phyloP scores from a whole-genome alignment of 2,329 filamentous ascomycete genomes.

The Xylaria sp. region DNA sequence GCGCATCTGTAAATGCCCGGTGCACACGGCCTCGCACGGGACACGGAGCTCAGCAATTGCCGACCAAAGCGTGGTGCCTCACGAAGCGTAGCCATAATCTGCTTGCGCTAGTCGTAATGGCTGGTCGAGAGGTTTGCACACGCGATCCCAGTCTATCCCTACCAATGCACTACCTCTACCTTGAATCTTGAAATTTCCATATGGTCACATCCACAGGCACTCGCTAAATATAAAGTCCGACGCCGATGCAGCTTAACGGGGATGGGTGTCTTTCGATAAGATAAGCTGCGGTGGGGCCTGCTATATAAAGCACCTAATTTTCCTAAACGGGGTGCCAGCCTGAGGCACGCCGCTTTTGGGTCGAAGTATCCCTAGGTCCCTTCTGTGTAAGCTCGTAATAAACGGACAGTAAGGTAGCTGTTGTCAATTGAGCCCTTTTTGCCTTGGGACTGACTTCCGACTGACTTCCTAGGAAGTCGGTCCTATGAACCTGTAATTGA shows the following conservation, averaged over 20 bases:
- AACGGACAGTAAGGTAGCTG: no score
- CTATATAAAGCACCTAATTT: no score
- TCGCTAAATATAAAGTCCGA: constrained; percentile 40
- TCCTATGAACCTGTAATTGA: no score
- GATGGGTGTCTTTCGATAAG: constrained; percentile 9
- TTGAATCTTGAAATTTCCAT: constrained; percentile 36
- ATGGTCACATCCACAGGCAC: constrained; percentile 4
- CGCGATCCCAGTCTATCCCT: constrained; percentile 16
- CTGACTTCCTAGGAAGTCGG: no score
- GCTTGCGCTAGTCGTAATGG: constrained; percentile 20
- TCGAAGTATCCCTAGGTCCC: no score
- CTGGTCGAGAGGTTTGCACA: constrained; percentile 11
- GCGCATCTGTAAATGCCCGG: constrained; percentile 55
- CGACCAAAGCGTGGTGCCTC: constrained; percentile 47
- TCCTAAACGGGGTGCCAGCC: no score
- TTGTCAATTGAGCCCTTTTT: no score
- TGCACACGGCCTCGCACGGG: constrained; percentile 42
- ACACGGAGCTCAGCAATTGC: constrained; percentile 42
- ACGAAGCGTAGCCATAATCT: constrained; percentile 46
- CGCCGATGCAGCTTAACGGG: constrained; percentile 19
- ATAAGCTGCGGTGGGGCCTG: constrained; percentile 1
- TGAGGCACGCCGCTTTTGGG: not conserved
- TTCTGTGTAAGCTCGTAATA: no score
- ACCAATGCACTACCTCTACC: constrained; percentile 12
- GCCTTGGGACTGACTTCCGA: no score